A percentile compares a stretch with the other conserved stretches of the same genome.
Conservation (phyloP, 2,329 filamentous ascomycete species). For the Apiospora hydei region DNA sequence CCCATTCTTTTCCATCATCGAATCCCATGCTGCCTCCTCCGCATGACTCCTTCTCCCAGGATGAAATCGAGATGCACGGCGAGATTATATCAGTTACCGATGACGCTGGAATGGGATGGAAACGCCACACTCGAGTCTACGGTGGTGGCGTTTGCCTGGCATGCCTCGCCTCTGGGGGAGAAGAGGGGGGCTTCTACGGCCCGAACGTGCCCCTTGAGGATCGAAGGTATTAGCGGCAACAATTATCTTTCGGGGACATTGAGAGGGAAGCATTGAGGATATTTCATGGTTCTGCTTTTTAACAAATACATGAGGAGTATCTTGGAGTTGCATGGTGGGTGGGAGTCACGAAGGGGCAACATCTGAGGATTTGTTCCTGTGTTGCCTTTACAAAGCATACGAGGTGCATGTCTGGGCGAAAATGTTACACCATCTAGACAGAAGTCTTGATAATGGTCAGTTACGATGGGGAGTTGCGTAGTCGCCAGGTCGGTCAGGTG, state of each 20-base stretch:
- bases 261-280: neutral
- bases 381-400: neutral
- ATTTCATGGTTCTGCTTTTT: neutral
- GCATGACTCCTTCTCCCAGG: slow-evolving; percentile 41
- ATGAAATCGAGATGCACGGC: slow-evolving; percentile 54
- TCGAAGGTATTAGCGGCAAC: slow-evolving; percentile 46
- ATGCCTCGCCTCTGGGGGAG: slow-evolving; percentile 56
- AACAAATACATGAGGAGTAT: neutral
- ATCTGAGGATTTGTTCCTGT: neutral
- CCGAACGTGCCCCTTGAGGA: slow-evolving; percentile 61
- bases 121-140: slow-evolving; percentile 65
- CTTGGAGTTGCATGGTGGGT: neutral
- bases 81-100: slow-evolving; percentile 59
- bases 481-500: neutral
- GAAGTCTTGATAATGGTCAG: neutral
- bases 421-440: neutral
- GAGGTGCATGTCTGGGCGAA: neutral
- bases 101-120: slow-evolving; percentile 59
- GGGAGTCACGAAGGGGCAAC: neutral
- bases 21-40: slow-evolving; percentile 57
- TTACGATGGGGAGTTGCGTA: neutral
- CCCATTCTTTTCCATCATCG: slow-evolving; percentile 58
- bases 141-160: slow-evolving; percentile 65
- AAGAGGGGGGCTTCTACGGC: slow-evolving; percentile 60
- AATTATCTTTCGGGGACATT: neutral